Conservation (phyloP, 73 alveolate species). For the Blepharisma japonicum region DNA sequence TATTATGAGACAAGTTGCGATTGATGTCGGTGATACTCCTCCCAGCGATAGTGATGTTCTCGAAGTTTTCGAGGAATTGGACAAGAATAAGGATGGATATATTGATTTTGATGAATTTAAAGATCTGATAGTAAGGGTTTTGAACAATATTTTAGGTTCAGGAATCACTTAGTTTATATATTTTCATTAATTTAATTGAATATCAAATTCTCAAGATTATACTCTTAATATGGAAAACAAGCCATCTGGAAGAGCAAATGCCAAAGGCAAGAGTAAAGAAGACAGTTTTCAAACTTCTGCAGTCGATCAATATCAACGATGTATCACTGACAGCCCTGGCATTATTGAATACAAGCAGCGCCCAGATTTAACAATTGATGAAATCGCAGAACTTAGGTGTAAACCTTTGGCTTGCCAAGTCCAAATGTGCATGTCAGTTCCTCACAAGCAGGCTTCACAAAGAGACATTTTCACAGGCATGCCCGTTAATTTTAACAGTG, state of each 20-base stretch:
- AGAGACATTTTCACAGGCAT: constrained; percentile 20
- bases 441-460: not conserved
- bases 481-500: not conserved
- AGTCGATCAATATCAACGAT: not conserved
- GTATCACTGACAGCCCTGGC: constrained; percentile 12
- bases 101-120: constrained; percentile 53
- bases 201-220: no score
- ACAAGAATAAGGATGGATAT: constrained; percentile 48
- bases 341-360: constrained; percentile 12
- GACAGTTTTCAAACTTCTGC: not conserved
- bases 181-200: no score
- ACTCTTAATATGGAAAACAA: no score
- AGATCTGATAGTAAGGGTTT: constrained; percentile 47
- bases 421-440: constrained; percentile 17
- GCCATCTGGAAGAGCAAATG: no score
- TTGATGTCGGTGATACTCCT: constrained; percentile 48
- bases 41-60: constrained; percentile 43
- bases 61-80: constrained; percentile 49
- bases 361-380: constrained; percentile 1
- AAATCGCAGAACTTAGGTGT: constrained; percentile 25
- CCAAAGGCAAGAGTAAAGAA: no score
- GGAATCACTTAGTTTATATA: no score
- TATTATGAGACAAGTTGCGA: constrained; percentile 50
- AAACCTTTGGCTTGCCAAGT: constrained; percentile 27
- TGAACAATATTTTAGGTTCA: not conserved